These are phyloP conservation scores for Cordyceps militaris DNA, from an alignment of 2,329 filamentous ascomycete genomes.

Conservation along the genomic window DNA sequence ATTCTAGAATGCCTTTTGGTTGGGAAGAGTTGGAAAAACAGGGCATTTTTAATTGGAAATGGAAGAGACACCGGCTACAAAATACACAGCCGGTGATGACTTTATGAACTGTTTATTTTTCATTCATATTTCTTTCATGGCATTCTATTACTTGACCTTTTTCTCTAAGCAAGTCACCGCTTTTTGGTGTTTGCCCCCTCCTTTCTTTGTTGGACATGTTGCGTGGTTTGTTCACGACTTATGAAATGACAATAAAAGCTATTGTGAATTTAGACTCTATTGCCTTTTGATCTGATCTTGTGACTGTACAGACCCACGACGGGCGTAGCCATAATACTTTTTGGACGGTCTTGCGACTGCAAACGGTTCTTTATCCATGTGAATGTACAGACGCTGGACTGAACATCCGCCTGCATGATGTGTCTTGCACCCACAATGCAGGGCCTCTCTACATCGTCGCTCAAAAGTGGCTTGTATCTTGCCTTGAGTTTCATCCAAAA, in stretches of 20 bases:
- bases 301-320: background rate
- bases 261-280: slow-evolving; percentile 3
- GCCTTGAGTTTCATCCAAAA: background rate
- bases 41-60: slow-evolving; percentile 11
- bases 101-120: slow-evolving; percentile 21
- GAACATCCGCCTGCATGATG: background rate
- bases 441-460: no score
- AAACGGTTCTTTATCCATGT: background rate
- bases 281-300: background rate
- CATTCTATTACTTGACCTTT: slow-evolving; percentile 11
- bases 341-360: background rate
- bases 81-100: slow-evolving; percentile 20
- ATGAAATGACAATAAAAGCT: slow-evolving; percentile 34
- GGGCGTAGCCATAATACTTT: background rate
- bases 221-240: slow-evolving; percentile 34
- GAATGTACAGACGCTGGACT: background rate
- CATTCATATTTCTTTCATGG: slow-evolving; percentile 14
- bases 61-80: slow-evolving; percentile 7
- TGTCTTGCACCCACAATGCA: background rate
- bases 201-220: slow-evolving; percentile 20
- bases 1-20: slow-evolving; percentile 6
- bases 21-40: background rate
- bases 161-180: background rate
- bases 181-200: slow-evolving; percentile 9
- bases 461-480: no score